Conservation (phyloP, 768 basidiomycete genomes). For the Cantharellus anzutake region DNA sequence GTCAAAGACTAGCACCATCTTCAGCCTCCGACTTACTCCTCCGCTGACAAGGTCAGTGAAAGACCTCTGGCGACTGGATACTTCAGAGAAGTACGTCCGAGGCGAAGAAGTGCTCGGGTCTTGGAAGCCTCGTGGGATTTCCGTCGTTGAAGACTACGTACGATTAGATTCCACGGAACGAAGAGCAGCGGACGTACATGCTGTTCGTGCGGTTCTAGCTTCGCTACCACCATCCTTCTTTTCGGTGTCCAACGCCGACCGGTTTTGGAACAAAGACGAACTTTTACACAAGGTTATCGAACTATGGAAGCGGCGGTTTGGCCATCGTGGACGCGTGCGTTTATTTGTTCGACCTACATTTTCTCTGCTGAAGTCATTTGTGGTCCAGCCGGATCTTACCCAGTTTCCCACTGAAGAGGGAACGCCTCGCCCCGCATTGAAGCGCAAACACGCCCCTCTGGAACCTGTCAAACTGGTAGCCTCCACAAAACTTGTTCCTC, state of each 20-base stretch:
- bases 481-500: slow-evolving; percentile 50
- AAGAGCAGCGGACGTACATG: slow-evolving; percentile 76
- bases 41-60: slow-evolving; percentile 69
- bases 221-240: neutral
- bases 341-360: neutral
- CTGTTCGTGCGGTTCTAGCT: slow-evolving; percentile 55
- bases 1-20: slow-evolving; percentile 65
- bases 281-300: slow-evolving; percentile 45
- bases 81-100: slow-evolving; percentile 82
- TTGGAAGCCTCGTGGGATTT: slow-evolving; percentile 81
- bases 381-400: too few species aligned
- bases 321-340: slow-evolving; percentile 53
- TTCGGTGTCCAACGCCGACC: slow-evolving; percentile 19
- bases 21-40: slow-evolving; percentile 62
- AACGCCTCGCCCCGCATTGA: neutral
- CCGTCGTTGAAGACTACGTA: slow-evolving; percentile 72
- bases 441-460: slow-evolving; percentile 15
- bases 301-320: slow-evolving; percentile 74
- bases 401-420: too few species aligned
- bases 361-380: slow-evolving; percentile 8
- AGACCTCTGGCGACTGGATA: slow-evolving; percentile 90
- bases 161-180: slow-evolving; percentile 52
- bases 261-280: slow-evolving; percentile 29
- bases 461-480: slow-evolving; percentile 51
- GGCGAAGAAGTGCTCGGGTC: slow-evolving; percentile 69